These are phyloP conservation scores for Psilocybe azurescens DNA, from an alignment of 768 basidiomycete genomes.

Conservation along the genomic window DNA sequence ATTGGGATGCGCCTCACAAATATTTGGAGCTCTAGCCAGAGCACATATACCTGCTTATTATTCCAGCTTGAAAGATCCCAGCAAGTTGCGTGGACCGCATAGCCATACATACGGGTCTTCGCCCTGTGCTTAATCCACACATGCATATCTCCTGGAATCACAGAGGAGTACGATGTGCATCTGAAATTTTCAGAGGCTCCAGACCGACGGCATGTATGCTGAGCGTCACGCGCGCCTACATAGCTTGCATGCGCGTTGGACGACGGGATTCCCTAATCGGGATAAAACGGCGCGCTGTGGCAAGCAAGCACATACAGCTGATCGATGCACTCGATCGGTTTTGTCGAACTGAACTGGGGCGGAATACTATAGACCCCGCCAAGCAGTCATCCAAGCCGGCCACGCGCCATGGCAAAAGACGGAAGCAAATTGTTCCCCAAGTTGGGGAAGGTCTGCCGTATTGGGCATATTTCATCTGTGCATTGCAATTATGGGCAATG, in stretches of 20 bases:
- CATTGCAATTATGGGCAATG: not conserved
- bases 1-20: constrained; percentile 2
- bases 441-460: not conserved
- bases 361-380: not conserved
- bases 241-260: not conserved
- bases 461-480: not conserved
- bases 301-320: constrained; percentile 18
- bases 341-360: constrained; percentile 7
- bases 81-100: no score
- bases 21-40: not conserved
- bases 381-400: constrained; percentile 8
- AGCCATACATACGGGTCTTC: no score
- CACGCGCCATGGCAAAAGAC: constrained; percentile 4
- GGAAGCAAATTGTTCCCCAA: not conserved
- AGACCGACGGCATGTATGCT: not conserved
- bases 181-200: not conserved
- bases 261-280: constrained; percentile 8
- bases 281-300: constrained; percentile 8
- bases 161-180: no score
- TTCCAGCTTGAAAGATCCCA: no score
- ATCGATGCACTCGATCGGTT: constrained; percentile 17
- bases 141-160: no score
- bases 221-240: not conserved
- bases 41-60: not conserved
- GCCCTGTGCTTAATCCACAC: no score